These are phyloP conservation scores for Fusarium sp. DNA, from an alignment of 2,329 filamentous ascomycete species.

Conservation along the genomic window DNA sequence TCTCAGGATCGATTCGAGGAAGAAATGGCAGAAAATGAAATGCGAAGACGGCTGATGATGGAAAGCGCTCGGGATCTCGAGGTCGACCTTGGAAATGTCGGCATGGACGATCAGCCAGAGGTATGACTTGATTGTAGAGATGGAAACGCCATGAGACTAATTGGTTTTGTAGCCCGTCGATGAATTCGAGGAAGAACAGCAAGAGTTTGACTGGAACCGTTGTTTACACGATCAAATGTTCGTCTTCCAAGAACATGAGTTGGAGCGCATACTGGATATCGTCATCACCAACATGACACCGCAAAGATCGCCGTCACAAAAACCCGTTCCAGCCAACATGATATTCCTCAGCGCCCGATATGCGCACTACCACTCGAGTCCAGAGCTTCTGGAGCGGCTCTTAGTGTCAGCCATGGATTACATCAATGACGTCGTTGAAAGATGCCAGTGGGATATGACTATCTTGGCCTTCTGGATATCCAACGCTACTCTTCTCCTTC, in stretches of 20 bases:
- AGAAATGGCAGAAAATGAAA: slow-evolving; percentile 95
- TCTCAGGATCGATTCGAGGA: slow-evolving; percentile 96
- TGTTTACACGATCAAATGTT: slow-evolving; percentile 99
- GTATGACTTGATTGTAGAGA: slow-evolving; percentile 60
- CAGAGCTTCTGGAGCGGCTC: slow-evolving; percentile 83
- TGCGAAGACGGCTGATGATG: slow-evolving; percentile 98
- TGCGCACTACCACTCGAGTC: slow-evolving; percentile 94
- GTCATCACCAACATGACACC: slow-evolving; percentile 99
- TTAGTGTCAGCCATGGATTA: slow-evolving; percentile 91
- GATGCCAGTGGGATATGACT: slow-evolving; percentile 99
- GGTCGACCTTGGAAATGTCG: slow-evolving; percentile 94
- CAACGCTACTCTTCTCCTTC: slow-evolving; percentile 92
- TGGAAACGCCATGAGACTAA: background rate
- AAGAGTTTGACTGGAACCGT: slow-evolving; percentile 95
- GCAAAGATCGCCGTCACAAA: slow-evolving; percentile 94
- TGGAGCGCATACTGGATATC: slow-evolving; percentile 92
- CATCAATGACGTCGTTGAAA: slow-evolving; percentile 97
- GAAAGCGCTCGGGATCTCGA: slow-evolving; percentile 97
- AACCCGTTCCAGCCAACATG: slow-evolving; percentile 96
- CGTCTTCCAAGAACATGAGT: slow-evolving; percentile 94
- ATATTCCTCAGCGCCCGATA: slow-evolving; percentile 96
- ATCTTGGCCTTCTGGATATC: slow-evolving; percentile 99
- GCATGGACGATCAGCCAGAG: slow-evolving; percentile 95
- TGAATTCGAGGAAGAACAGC: slow-evolving; percentile 87
- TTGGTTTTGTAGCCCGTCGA: slow-evolving; percentile 68